Conservation (phyloP, 73 alveolate species). For the Paramecium tetraurelia region DNA sequence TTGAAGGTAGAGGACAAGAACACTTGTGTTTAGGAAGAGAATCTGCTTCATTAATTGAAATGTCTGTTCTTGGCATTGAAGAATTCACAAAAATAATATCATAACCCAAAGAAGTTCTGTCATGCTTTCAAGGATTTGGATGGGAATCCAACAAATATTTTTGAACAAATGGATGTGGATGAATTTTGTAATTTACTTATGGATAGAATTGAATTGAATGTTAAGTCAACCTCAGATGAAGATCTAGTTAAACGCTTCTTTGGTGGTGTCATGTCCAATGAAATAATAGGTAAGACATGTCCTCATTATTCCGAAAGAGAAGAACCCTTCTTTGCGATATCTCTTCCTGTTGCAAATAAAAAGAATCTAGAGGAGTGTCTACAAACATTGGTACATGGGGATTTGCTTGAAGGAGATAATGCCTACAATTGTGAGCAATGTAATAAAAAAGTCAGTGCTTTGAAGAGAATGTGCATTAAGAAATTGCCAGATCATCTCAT, state of each 20-base stretch:
- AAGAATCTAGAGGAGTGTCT: constrained; percentile 88
- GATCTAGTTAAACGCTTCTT: constrained; percentile 76
- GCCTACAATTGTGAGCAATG: constrained; percentile 92
- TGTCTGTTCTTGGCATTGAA: constrained; percentile 51
- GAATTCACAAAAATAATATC: constrained; percentile 77
- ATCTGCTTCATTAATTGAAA: constrained; percentile 29
- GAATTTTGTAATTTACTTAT: constrained; percentile 73
- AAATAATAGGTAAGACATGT: constrained; percentile 58
- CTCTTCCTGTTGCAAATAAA: constrained; percentile 82
- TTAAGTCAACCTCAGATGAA: constrained; percentile 74
- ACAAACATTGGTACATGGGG: constrained; percentile 90
- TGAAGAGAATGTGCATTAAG: constrained; percentile 90
- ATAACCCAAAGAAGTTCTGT: constrained; percentile 84
- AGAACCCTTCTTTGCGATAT: constrained; percentile 45
- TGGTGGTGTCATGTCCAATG: constrained; percentile 75
- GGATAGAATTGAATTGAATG: constrained; percentile 78
- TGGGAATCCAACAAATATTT: constrained; percentile 78
- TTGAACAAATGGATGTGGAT: constrained; percentile 73
- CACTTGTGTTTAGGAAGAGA: constrained; percentile 28
- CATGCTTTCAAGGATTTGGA: constrained; percentile 87
- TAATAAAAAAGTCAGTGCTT: constrained; percentile 88
- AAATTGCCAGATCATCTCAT: constrained; percentile 90
- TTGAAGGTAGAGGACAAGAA: constrained; percentile 17
- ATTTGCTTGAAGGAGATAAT: constrained; percentile 96
- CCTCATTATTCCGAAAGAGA: constrained; percentile 55